Percentiles rank a stretch among this genome's conserved stretches.
These are phyloP conservation scores for Sindora glabra DNA, from an alignment of 306 rosid genomes.

Conservation along the genomic window DNA sequence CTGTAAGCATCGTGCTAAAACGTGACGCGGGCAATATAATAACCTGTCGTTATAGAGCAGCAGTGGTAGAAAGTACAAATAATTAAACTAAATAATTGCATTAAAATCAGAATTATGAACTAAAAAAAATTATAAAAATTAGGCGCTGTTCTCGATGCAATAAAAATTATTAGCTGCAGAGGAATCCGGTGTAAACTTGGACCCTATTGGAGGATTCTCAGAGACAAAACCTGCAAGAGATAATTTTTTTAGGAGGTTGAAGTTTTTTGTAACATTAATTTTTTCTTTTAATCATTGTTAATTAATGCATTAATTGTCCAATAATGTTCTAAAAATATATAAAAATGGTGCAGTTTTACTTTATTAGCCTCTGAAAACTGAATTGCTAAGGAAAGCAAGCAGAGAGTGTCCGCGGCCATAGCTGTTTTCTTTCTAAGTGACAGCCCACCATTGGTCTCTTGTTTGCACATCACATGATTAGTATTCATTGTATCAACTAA, in stretches of 20 bases:
- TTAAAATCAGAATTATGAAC: no score
- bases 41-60: conserved; percentile 33
- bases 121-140: conserved; percentile 1
- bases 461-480: conserved; percentile 25
- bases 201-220: no score
- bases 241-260: conserved; percentile 42
- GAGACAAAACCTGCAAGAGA: no score
- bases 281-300: conserved; percentile 20
- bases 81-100: conserved; percentile 26
- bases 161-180: conserved; percentile 58
- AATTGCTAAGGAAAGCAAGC: conserved; percentile 14
- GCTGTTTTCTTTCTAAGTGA: conserved; percentile 37
- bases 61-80: conserved; percentile 41
- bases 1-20: conserved; percentile 88
- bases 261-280: conserved; percentile 14
- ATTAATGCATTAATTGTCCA: conserved; percentile 14
- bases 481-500: conserved; percentile 39
- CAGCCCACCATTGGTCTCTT: conserved; percentile 28
- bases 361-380: conserved; percentile 10
- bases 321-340: no score
- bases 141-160: conserved; percentile 44
- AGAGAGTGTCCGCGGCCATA: conserved; percentile 22
- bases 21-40: conserved; percentile 68
- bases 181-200: conserved; percentile 80
- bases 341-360: no score